Base-by-base conservation (phyloP, 1,284 basidiomycete genomes). In the Malassezia obtusa region DNA sequence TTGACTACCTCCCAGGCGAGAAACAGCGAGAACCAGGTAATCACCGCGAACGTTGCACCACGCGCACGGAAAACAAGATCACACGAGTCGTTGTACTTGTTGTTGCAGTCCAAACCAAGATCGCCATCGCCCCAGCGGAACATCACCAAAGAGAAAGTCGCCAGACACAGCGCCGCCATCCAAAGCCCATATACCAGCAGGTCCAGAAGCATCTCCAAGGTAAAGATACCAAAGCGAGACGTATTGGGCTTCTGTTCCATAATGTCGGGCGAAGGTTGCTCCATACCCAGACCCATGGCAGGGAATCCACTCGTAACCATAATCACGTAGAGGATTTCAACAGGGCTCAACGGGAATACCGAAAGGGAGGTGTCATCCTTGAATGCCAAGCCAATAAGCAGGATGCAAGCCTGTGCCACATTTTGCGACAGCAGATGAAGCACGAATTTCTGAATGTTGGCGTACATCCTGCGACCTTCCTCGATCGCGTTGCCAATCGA, bases 301-400 rank as follows among this genome's bases (percentile, higher is more conserved):
- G 75, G 75, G 50, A 75, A 62, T n/a, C 63, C 61, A 4, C 68
- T 70, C 0, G 73, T 74, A 41, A 75, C 65, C 65, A 71, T 68
- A 57, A 72, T 73, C 45, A 71, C 60, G 55, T 64, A 85, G 1
- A 86, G 77, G 22, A 84, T 80, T 30, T 79, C 81, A 31, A 85
- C 78, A 15, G 83, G 83, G 9, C 80, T 80, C 10, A 85, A 76
- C 0, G 84, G 84, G 75, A 84, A 85, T 15, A 85, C 82, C 25
- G 81, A 81, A 39, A 78, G 74, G 1, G 62, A 55, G 1, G 77
- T 75, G 2, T 74, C 66, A 63, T 84, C 83, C 62, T 81, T 78
- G 77, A 85, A 85, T 1, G 80, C 81, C 14, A 86, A 77, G 11
- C 84, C 84, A 54, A 85, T 77, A 51, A 85, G 67, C 19, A 77